Conservation (phyloP, 2,329 filamentous ascomycete genomes). For the Apiospora kogelbergensis region DNA sequence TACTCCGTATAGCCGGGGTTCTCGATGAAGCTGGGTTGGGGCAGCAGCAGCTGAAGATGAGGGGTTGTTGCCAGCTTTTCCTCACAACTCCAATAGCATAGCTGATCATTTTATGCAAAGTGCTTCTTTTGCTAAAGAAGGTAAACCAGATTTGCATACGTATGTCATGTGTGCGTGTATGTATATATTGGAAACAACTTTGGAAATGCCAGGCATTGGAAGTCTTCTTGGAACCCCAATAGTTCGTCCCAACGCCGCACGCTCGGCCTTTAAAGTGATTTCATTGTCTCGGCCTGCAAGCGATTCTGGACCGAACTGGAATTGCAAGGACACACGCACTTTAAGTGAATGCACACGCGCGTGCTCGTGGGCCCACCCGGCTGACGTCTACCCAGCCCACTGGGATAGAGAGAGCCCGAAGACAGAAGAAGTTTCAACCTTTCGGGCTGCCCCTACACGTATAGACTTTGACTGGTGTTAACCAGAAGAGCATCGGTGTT, state of each 20-base stretch:
- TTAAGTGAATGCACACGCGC: not conserved
- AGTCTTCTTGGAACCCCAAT: not conserved
- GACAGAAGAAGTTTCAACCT: not conserved
- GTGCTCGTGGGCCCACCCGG: not conserved
- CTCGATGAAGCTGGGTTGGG: not conserved
- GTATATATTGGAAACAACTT: not conserved
- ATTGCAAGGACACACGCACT: not conserved
- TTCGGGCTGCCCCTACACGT: not conserved
- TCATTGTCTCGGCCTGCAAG: not conserved
- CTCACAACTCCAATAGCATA: not conserved
- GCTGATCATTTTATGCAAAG: not conserved
- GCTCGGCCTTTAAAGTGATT: conserved; percentile 3
- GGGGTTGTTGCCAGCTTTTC: not conserved
- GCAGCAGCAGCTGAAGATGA: not conserved
- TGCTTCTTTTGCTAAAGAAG: not conserved
- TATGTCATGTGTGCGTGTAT: not conserved
- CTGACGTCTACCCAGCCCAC: not conserved
- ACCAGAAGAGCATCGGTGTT: not conserved
- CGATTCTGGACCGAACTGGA: no score
- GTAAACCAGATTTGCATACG: not conserved
- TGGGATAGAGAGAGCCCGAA: not conserved
- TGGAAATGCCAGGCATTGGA: not conserved
- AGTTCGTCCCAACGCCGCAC: not conserved
- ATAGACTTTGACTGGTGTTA: not conserved
- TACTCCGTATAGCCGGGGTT: no score